These are phyloP conservation scores for Petunia axillaris DNA, from an alignment of 257 asterid genomes.

Conservation along the genomic window DNA sequence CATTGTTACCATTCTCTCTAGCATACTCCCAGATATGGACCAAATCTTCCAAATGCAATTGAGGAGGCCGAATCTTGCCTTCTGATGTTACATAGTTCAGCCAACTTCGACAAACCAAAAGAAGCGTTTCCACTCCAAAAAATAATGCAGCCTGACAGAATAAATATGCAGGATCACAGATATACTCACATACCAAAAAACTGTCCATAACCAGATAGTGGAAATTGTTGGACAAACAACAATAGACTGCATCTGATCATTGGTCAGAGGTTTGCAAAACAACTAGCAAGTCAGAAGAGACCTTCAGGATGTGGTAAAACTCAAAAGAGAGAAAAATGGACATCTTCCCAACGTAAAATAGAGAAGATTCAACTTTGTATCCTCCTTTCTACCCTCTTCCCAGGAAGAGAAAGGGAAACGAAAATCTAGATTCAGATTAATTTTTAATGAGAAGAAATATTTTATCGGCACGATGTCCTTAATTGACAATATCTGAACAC, in stretches of 20 bases:
- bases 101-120: slow-evolving; percentile 66
- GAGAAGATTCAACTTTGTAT: not conserved
- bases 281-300: slow-evolving; percentile 6
- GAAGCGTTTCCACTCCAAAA: slow-evolving; percentile 82
- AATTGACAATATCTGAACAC: not conserved
- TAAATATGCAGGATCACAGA: slow-evolving; percentile 19
- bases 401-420: not conserved
- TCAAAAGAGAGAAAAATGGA: not conserved
- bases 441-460: not conserved
- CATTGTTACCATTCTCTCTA: slow-evolving; percentile 62
- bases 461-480: not conserved
- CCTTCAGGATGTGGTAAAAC: slow-evolving; percentile 3
- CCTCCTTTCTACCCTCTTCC: not conserved
- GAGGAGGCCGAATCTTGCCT: slow-evolving; percentile 45
- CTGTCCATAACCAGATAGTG: not conserved
- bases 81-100: slow-evolving; percentile 56
- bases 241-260: not conserved
- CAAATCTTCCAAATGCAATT: slow-evolving; percentile 53
- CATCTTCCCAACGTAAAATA: slow-evolving; percentile 1
- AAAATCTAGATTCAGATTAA: not conserved
- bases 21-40: slow-evolving; percentile 68
- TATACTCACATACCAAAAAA: not conserved
- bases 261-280: not conserved
- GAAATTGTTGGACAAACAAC: slow-evolving; percentile 8
- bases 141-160: slow-evolving; percentile 72